phyloP scores from a whole-genome alignment of 2,329 filamentous ascomycete genomes.

The Dendryphion nanum region DNA sequence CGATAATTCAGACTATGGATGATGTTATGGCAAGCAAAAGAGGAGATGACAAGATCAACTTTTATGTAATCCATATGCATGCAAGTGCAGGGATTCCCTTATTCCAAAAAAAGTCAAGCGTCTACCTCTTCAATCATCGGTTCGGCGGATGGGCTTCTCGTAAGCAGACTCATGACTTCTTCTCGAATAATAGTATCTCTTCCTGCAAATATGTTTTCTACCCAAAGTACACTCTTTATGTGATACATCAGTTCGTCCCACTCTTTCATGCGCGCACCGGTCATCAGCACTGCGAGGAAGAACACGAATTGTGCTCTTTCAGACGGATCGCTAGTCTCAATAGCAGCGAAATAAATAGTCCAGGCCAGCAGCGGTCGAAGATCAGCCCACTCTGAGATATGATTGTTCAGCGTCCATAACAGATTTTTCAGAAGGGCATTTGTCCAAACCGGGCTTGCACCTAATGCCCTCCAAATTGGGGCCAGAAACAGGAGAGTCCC shows the following conservation, averaged over 20 bases:
- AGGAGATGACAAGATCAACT: too few relatives aligned
- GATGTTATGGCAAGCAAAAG: too few relatives aligned
- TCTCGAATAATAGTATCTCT: constrained; percentile 23
- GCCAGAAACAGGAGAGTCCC: constrained; percentile 27
- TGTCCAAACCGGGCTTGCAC: constrained; percentile 25
- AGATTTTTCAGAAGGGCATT: constrained; percentile 20
- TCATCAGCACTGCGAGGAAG: constrained; percentile 26
- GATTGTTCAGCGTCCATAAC: constrained; percentile 15
- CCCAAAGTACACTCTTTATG: constrained; percentile 29
- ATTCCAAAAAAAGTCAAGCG: constrained; percentile 12
- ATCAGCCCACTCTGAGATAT: constrained; percentile 26
- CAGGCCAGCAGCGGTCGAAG: constrained; percentile 27
- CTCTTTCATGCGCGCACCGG: constrained; percentile 14
- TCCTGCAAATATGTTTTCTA: constrained; percentile 22
- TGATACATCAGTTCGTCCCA: constrained; percentile 24
- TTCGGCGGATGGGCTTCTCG: background rate
- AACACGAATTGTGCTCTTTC: constrained; percentile 26
- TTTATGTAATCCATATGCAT: too few relatives aligned
- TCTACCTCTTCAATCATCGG: background rate
- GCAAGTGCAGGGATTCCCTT: constrained; percentile 12
- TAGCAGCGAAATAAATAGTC: constrained; percentile 25
- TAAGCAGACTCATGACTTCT: constrained; percentile 21
- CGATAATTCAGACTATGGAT: too few relatives aligned
- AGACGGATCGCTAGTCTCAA: constrained; percentile 21
- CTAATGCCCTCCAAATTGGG: constrained; percentile 25